Base-by-base conservation (phyloP, 805 yeast species). In the Huiozyma naganishii region DNA sequence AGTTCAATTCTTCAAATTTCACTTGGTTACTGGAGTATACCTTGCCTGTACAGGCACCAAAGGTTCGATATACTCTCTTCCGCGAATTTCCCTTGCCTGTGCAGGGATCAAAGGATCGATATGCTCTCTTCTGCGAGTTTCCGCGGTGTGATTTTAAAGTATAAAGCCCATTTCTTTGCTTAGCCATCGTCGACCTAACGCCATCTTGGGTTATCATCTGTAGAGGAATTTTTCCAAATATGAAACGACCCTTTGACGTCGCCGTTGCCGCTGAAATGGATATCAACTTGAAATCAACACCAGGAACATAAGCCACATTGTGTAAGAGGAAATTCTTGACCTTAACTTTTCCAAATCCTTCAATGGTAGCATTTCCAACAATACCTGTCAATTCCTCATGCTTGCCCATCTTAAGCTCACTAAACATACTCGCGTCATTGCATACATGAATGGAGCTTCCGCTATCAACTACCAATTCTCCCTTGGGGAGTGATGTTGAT, bases 381-480 rank as follows among this genome's bases (percentile, higher is more conserved):
- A 40, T 40, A 39, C 45, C 48, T 7, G 36, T 37, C 5, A 45
- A 7, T 9, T 28, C 23, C 7, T 35, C 40, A 27, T 33, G 38
- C 4, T 29, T 13, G 27, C 34, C 32, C 10, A 13, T 11, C 10
- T 13, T 27, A 34, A 39, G 27, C 11, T 11, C 7, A 6, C 9
- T n/a, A 28, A 45, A 38, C 7, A 29, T n/a, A 10, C 10, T 7
- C 27, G 29, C 28, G 11, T 41, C 38, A 12, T 36, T 27, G 28
- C 43, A 39, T 7, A 45, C 39, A 37, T 42, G 48, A 29, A 27
- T 32, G 9, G 48, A 42, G 40, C 45, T 30, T 17, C 48, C 45
- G 29, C 37, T 42, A 17, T 42, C 45, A 28, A 45, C 17, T 13
- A 45, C 36, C 45, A 37, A 43, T 7, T 34, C 17, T 10, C n/a